These are phyloP conservation scores for Spathaspora hagerdaliae DNA, from an alignment of 805 yeast species.

Conservation along the genomic window DNA sequence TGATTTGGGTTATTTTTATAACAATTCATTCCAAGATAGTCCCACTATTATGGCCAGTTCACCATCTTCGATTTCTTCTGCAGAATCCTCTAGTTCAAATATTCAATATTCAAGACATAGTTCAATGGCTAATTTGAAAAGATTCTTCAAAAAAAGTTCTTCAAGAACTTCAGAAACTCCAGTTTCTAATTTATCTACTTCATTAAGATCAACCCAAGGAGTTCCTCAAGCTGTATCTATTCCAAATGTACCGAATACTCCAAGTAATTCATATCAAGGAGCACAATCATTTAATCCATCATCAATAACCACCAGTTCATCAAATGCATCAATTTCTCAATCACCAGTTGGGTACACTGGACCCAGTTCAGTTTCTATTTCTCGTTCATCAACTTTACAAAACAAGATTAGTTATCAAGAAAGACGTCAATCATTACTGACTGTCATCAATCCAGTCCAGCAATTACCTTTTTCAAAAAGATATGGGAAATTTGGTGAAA, in stretches of 20 bases:
- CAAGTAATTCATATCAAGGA: conserved; percentile 9
- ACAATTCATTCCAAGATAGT: conserved; percentile 28
- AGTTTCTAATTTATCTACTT: conserved; percentile 18
- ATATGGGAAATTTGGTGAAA: conserved; percentile 71
- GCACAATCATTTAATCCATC: conserved; percentile 17
- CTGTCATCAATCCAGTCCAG: conserved; percentile 19
- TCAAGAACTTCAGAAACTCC: conserved; percentile 14
- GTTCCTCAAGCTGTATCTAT: not conserved
- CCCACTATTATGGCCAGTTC: conserved; percentile 18
- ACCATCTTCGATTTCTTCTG: conserved; percentile 32
- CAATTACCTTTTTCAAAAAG: conserved; percentile 38
- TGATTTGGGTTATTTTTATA: conserved; percentile 39
- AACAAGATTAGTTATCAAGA: conserved; percentile 29
- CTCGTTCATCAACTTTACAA: conserved; percentile 29
- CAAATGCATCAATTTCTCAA: conserved; percentile 32
- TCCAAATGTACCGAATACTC: conserved; percentile 7
- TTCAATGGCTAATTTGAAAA: conserved; percentile 73
- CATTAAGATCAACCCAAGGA: conserved; percentile 16
- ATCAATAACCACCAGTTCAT: conserved; percentile 23
- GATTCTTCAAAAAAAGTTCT: conserved; percentile 57
- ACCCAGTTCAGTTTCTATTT: conserved; percentile 19
- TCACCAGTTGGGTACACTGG: conserved; percentile 20
- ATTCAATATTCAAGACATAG: conserved; percentile 55
- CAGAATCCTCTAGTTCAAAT: conserved; percentile 24
- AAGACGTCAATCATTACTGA: conserved; percentile 34